These are phyloP conservation scores for Ceratocystis papillata DNA, from an alignment of 2,329 filamentous ascomycete species.

Conservation along the genomic window DNA sequence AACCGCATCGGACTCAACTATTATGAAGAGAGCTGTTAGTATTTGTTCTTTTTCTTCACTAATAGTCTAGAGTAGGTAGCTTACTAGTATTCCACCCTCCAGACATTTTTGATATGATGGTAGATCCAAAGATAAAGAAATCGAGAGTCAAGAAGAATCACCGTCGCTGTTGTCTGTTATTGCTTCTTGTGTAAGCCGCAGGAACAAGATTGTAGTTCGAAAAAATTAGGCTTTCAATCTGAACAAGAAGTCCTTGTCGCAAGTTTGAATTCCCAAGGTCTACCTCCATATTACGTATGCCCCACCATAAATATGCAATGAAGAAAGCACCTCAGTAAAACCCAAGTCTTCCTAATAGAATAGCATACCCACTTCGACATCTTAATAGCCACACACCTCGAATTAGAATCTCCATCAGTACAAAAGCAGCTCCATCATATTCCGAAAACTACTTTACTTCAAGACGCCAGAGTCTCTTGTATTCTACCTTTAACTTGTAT, in stretches of 20 bases:
- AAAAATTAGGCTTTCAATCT: background rate
- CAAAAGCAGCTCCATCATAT: no score
- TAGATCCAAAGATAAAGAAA: background rate
- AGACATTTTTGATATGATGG: conserved; percentile 17
- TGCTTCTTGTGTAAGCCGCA: background rate
- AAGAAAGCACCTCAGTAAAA: background rate
- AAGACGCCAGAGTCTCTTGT: background rate
- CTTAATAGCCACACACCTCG: no score
- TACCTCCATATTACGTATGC: conserved; percentile 1
- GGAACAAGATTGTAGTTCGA: background rate
- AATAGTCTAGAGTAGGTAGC: conserved; percentile 25
- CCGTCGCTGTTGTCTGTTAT: background rate
- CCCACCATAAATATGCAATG: background rate
- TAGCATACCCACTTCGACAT: no score
- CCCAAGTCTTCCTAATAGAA: background rate
- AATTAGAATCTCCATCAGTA: no score
- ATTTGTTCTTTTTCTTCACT: background rate
- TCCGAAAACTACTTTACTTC: no score
- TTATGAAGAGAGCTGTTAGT: conserved; percentile 3
- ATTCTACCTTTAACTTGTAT: background rate
- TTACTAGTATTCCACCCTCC: conserved; percentile 88
- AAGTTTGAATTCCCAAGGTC: background rate
- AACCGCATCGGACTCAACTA: conserved; percentile 90
- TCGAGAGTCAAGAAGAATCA: background rate
- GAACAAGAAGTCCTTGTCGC: background rate